Evolutionary conservation across 2,329 filamentous ascomycete species (phyloP), one percentile per base, ranked within the genome.

Genomic region (Colletotrichum zoysiae): DNA sequence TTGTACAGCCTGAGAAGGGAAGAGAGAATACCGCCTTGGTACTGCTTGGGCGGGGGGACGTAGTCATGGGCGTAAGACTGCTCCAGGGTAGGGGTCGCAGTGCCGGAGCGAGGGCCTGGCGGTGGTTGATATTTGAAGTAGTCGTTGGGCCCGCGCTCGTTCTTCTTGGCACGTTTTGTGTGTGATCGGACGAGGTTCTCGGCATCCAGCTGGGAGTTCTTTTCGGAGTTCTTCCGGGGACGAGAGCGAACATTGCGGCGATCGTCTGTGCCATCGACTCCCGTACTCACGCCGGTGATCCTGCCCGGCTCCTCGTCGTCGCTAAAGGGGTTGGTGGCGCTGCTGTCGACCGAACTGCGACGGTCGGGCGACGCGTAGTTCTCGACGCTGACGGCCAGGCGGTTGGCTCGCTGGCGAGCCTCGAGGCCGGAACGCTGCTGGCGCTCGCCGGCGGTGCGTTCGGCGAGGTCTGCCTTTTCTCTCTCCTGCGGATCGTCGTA

Each of bases 21-120:
- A 2, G 91, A 90, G 1, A 97, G 83, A 58, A 95, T 89, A 40
- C 94, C 93, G 40, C 91, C 91, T 61, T 91, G 89, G 78, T 93
- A 95, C 74, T 91, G 88, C 30, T 85, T 82, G 5, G 93, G 93
- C 53, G 86, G 85, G 56, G 91, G 89, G 23, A 93, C 88, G 77
- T 93, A 93, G 67, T 84, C 82, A 57, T 83, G 79, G 18, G 77
- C 77, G 67, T 89, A 86, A 55, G 89, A 87, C 30, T 87, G 84
- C 55, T 88, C 84, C 23, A 78, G 74, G 12, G 81, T 75, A 0
- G 82, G 82, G 2, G 82, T 84, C 6, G 77, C 78, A 11, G 80
- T 81, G 55, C 82, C 81, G 46, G 82, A 84, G 20, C 76, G 74
- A 12, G 63, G 68, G 18, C 76, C 78, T 9, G 75, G 70, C 23